Base-by-base conservation (phyloP, 1,139 yeast genomes). In the Eremothecium coryli region DNA sequence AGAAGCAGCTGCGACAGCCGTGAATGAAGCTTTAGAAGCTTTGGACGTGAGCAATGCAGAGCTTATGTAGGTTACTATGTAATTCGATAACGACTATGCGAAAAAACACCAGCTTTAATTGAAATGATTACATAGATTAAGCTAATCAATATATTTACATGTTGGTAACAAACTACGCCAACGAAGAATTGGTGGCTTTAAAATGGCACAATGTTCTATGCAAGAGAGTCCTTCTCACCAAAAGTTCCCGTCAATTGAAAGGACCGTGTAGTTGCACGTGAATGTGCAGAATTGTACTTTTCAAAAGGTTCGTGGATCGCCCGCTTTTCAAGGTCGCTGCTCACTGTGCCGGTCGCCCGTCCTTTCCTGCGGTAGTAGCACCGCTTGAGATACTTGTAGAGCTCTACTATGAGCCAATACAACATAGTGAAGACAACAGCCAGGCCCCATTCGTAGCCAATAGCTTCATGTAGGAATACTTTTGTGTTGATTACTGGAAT, bases 401-500 rank as follows among this genome's bases (percentile, higher is more conserved):
- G 46, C 55, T 84, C 94, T 36, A 75, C 71, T 4, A 78, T 76
- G 6, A 61, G 39, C 46, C 81, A 62, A 55, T 78, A 82, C 32
- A 72, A 68, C 22, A 72, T 31, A 3, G 84, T 64, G 39, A 76
- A 77, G 0, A 74, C 88, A 50, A 82, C 51, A 1, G 88, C 74
- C 42, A 82, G 61, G 2, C 85, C 93, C 93, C 94, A 84, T 62
- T 84, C 95, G 62, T 76, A 78, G 3, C 78, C 71, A 43, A 84
- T 82, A 4, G 80, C 75, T 9, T 63, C 68, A 55, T 85, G 95
- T 48, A 79, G 66, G 55, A 85, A 85, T 10, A 85, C 95, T 44
- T 72, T 70, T 36, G 68, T 64, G 58, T 85, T 85, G 50, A 85
- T 82, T 17, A 82, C 95, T 2, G 95, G 95, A 46, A 85, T 84